A percentile compares a stretch with the other conserved stretches of the same genome.
Conservation (phyloP, 2,329 filamentous ascomycete genomes). For the Fusarium zealandicum region DNA sequence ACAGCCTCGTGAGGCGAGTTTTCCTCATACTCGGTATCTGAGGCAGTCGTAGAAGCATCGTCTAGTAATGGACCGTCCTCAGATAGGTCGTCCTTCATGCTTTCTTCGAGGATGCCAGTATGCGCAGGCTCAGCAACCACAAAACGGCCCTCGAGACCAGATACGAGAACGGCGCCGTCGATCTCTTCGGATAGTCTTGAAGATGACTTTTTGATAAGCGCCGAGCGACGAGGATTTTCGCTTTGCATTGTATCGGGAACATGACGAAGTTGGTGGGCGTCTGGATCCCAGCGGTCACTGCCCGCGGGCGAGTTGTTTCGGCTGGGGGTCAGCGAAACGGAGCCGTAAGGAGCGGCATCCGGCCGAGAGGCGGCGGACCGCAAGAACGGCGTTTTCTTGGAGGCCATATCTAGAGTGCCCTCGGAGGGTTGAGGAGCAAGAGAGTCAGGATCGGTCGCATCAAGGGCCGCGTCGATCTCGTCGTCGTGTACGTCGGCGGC, state of each 20-base stretch:
- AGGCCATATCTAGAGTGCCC: slow-evolving; percentile 44
- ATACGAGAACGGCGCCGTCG: slow-evolving; percentile 58
- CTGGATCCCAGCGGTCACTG: slow-evolving; percentile 44
- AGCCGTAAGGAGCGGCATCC: slow-evolving; percentile 49
- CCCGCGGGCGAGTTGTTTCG: slow-evolving; percentile 48
- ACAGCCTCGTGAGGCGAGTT: slow-evolving; percentile 82
- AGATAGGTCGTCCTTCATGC: slow-evolving; percentile 50
- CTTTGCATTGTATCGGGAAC: slow-evolving; percentile 47
- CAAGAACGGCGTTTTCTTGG: slow-evolving; percentile 49
- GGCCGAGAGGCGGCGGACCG: slow-evolving; percentile 40
- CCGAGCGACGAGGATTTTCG: slow-evolving; percentile 44
- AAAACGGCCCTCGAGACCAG: slow-evolving; percentile 62
- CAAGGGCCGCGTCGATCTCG: slow-evolving; percentile 28
- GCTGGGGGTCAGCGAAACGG: slow-evolving; percentile 47
- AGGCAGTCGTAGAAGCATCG: slow-evolving; percentile 50
- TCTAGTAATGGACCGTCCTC: slow-evolving; percentile 49
- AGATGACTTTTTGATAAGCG: slow-evolving; percentile 42
- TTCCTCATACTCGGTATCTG: slow-evolving; percentile 64
- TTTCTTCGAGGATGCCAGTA: slow-evolving; percentile 53
- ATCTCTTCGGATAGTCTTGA: slow-evolving; percentile 58
- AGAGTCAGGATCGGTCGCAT: slow-evolving; percentile 39
- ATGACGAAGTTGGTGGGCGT: slow-evolving; percentile 45
- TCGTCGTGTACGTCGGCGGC: slow-evolving; percentile 3
- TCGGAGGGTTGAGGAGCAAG: slow-evolving; percentile 24
- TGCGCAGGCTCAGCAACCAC: slow-evolving; percentile 58